These are phyloP conservation scores for Mucor racemosus DNA, from an alignment of 371 early-diverging fungal species.

Conservation along the genomic window DNA sequence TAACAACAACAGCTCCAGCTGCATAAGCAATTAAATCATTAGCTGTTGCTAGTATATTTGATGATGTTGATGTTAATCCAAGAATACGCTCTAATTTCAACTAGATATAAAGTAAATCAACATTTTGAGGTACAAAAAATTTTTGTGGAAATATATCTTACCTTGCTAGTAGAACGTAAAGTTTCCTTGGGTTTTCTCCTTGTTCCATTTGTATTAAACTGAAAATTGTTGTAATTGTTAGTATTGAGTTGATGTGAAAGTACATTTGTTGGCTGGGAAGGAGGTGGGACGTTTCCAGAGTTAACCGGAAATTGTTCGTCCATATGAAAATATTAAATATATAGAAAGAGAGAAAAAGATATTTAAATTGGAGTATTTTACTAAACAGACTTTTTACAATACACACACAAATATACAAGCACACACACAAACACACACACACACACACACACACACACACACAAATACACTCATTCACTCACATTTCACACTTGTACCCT, in stretches of 20 bases:
- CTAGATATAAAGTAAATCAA: constrained; percentile 29
- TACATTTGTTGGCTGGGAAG: constrained; percentile 36
- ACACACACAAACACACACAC: constrained; percentile 1
- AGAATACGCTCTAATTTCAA: constrained; percentile 67
- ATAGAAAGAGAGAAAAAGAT: constrained; percentile 5
- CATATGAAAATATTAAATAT: constrained; percentile 24
- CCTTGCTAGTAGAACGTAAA: constrained; percentile 7
- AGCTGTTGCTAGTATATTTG: constrained; percentile 63
- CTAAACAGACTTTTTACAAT: background rate
- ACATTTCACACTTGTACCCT: constrained; percentile 1
- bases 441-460: background rate
- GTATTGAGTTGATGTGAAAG: constrained; percentile 31
- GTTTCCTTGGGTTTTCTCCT: constrained; percentile 23
- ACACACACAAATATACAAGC: background rate
- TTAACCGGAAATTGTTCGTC: constrained; percentile 52
- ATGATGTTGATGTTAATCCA: constrained; percentile 63
- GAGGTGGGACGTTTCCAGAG: constrained; percentile 52
- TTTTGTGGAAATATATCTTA: background rate
- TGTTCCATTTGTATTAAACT: constrained; percentile 18
- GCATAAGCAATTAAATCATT: constrained; percentile 74
- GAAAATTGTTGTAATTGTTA: background rate
- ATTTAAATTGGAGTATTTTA: background rate
- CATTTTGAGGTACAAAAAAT: background rate
- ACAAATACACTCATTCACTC: background rate
- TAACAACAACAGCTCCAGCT: constrained; percentile 75